Conservation (phyloP, 2,329 filamentous ascomycete species). For the Monosporascus cannonballus region DNA sequence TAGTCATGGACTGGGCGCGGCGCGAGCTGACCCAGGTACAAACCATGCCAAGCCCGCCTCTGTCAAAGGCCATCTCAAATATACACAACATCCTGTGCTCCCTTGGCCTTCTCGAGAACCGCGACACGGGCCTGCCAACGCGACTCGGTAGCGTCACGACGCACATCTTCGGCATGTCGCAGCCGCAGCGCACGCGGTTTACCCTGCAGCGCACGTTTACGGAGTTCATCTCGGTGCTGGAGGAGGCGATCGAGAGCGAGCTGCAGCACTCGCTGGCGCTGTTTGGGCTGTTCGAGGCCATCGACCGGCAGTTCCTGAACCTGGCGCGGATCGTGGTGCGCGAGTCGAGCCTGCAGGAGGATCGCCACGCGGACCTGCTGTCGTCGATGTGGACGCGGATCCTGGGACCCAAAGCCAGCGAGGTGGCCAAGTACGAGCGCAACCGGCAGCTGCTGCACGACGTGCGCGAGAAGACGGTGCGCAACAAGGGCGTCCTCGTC, state of each 20-base stretch:
- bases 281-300: constrained; percentile 84
- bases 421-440: constrained; percentile 85
- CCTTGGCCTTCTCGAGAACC: constrained; percentile 53
- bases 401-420: constrained; percentile 66
- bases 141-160: constrained; percentile 63
- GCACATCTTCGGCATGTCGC: constrained; percentile 71
- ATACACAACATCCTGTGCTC: constrained; percentile 70
- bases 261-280: constrained; percentile 73
- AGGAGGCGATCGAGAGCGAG: constrained; percentile 83
- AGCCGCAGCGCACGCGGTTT: constrained; percentile 71
- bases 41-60: constrained; percentile 51
- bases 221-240: constrained; percentile 79
- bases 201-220: constrained; percentile 83
- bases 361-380: constrained; percentile 73
- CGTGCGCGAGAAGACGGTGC: constrained; percentile 75
- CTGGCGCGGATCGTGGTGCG: constrained; percentile 79
- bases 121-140: constrained; percentile 52
- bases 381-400: constrained; percentile 81
- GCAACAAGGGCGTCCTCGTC: constrained; percentile 80
- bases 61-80: constrained; percentile 74
- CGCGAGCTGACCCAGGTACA: constrained; percentile 72
- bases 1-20: constrained; percentile 94
- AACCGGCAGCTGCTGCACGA: constrained; percentile 75
- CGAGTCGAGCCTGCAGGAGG: constrained; percentile 76
- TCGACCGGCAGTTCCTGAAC: constrained; percentile 86